Evolutionary conservation across 306 rosid species (phyloP), one percentile per base, ranked within the genome.

Genomic region (Gillenia trifoliata): DNA sequence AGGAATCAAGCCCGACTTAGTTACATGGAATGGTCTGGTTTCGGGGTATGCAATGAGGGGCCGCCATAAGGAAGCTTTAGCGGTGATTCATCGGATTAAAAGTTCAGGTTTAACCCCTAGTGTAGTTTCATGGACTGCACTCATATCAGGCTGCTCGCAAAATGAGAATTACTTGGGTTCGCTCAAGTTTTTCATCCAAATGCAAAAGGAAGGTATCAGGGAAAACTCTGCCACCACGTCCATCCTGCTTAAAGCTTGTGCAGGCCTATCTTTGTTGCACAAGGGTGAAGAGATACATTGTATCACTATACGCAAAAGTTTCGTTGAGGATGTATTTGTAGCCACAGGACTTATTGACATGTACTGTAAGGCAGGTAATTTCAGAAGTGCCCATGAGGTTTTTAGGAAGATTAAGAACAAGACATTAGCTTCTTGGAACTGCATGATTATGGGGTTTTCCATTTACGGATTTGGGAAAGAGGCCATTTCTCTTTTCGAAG

Each of bases 401-500:
- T 90, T 90, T 83, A 66, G 62, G 75, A 85, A 73, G 77, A 88
- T 80, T 78, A 72, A 71, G 70, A 80, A 73, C 79, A 90, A 86
- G 82, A 83, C 91, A 47, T 70, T 82, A 41, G 87, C 89, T 4
- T 90, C 91, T 80, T 90, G 93, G 96, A 90, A 90, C 77, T 88
- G 96, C 82, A 81, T 90, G 91, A 85, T 90, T 81, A 86, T 86
- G 91, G 93, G 91, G 55, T 81, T 79, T 83, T 87, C 96, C 29
- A 78, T 68, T 64, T 78, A 86, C 79, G 87, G 93, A 74, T 78
- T 77, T 36, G 91, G 85, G 8, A 78, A 86, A 85, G 86, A 88
- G 75, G 88, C 81, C 20, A 79, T 80, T 19, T 74, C 15, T 23
- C 96, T 88, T 40, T 90, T 85, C 13, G 60, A 78, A 67, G 80